Evolutionary conservation across 2,329 filamentous ascomycete genomes (phyloP), one percentile per base, ranked within the genome.

Genomic region (Alternaria sp.): DNA sequence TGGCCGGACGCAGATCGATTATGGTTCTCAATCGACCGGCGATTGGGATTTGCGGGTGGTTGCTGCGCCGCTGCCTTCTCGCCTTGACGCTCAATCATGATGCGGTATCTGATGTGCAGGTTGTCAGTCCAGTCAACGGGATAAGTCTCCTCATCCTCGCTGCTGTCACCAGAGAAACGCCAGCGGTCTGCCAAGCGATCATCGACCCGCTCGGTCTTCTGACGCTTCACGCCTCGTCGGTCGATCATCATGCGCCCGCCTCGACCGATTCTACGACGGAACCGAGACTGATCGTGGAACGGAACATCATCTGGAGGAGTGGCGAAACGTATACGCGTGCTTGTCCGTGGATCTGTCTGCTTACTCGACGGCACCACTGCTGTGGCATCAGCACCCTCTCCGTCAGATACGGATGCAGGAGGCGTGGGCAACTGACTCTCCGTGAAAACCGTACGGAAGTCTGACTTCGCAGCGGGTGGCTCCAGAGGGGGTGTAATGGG

Each of bases 191-290:
- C 75, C 19, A 75, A 62, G 47, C 78, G 76, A 43, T 79, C 76
- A 54, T 80, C 78, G 36, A 72, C 44, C 46, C 66, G 52, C 30
- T 74, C 71, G 23, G 72, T 61, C 61, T 73, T 76, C 28, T 81
- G 86, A 46, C 86, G 79, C 66, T 83, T 86, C 76, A 93, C 83
- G 59, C 90, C 89, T 70, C 92, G 89, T 71, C 93, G 90, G 81
- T 98, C 96, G 69, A 98, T 93, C 87, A 93, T 93, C 69, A 97
- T 80, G 43, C 95, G 89, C 67, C 93, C 93, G 66, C 94, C 86
- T 70, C 95, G 91, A 57, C 95, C 95, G 59, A 93, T 89, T 62
- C 96, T 90, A 67, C 93, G 89, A 69, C 95, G 89, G 84, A 92
- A 97, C 15, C 90, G 90, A 58, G 91, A 90, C 28, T 80, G 77